Evolutionary conservation across 2,329 filamentous ascomycete genomes (phyloP).

Genomic region (Bipolaris zeicola): DNA sequence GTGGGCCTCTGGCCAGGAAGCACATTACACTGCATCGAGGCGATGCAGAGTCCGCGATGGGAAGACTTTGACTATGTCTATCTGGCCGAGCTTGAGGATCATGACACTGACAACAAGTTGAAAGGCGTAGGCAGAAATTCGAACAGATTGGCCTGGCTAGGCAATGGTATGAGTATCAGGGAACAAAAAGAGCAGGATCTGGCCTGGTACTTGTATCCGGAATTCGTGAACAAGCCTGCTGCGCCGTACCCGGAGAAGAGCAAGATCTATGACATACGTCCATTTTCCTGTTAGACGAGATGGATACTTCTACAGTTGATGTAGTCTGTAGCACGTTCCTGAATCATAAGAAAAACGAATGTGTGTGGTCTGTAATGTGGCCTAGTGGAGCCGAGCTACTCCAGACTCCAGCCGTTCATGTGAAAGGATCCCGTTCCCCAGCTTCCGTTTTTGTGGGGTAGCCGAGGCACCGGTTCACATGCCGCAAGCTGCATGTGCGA

Average conservation of each 20-base stretch:
- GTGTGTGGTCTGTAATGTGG: not conserved
- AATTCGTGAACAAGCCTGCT: constrained; percentile 47
- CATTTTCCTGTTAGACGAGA: constrained; percentile 44
- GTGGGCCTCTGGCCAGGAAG: constrained; percentile 46
- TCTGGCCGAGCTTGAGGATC: constrained; percentile 22
- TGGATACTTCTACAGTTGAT: not conserved
- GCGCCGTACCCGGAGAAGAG: constrained; percentile 49
- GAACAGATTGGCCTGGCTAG: constrained; percentile 42
- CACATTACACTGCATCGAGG: constrained; percentile 41
- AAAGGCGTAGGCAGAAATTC: constrained; percentile 22
- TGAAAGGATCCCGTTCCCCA: constrained; percentile 16
- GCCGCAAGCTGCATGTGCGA: constrained; percentile 13
- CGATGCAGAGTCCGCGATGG: constrained; percentile 42
- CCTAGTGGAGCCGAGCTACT: not conserved
- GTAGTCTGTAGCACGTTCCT: not conserved
- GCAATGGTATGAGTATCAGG: constrained; percentile 39
- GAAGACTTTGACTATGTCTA: constrained; percentile 45
- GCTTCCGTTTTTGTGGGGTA: constrained; percentile 24
- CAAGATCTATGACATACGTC: constrained; percentile 39
- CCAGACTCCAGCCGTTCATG: constrained; percentile 4
- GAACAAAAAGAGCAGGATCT: constrained; percentile 43
- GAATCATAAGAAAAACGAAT: not conserved
- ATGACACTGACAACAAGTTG: constrained; percentile 6
- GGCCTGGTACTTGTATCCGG: constrained; percentile 51
- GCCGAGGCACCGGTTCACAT: constrained; percentile 33